Base-by-base conservation (phyloP, 257 asterid genomes). In the Nyctanthes arbortristis region DNA sequence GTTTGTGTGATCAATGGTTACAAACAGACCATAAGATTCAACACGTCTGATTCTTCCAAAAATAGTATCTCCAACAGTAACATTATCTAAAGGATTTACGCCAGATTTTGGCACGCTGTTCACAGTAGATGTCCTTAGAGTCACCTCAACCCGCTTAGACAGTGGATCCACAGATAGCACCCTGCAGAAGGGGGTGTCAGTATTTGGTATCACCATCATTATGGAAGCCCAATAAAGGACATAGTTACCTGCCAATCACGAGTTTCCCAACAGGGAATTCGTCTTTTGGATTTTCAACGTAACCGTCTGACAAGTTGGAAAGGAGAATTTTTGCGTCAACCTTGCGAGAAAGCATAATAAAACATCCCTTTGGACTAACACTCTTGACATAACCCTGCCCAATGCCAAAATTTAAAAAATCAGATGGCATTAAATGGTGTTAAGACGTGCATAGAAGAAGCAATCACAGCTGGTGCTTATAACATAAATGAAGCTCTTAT, bases 61-160 rank as follows among this genome's bases (percentile, higher is more conserved):
- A 69, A 94, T 72, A 62, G 85, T 71, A 77, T 82, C 83, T 71
- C 97, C 99, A 84, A 75, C 85, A 68, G 60, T 30, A 56, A 94
- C 61, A 72, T 72, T 80, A 74, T 73, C 73, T 3, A 91, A 74
- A 65, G 79, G 72, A 82, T 73, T 77, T 64, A 78, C 6, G 61
- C 70, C 88, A 12, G 81, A 77, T 80, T 84, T 89, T 61, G 80
- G 63, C 34, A 69, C 77, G 58, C 54, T 52, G 56, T 2, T 52
- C 54, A 81, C 78, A 74, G 47, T 79, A 65, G 96, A 83, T 73
- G 95, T 91, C 79, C 77, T 93, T 10, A 94, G 95, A 64, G 92
- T 83, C 62, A 91, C 90, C 82, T 91, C 97, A 58, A 89, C 85
- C 68, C 97, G 92, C 89, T 84, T 91, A 33, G 97, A 89, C 67